phyloP scores from a whole-genome alignment of 352 stramenopile species.

The Globisporangium perplexum region DNA sequence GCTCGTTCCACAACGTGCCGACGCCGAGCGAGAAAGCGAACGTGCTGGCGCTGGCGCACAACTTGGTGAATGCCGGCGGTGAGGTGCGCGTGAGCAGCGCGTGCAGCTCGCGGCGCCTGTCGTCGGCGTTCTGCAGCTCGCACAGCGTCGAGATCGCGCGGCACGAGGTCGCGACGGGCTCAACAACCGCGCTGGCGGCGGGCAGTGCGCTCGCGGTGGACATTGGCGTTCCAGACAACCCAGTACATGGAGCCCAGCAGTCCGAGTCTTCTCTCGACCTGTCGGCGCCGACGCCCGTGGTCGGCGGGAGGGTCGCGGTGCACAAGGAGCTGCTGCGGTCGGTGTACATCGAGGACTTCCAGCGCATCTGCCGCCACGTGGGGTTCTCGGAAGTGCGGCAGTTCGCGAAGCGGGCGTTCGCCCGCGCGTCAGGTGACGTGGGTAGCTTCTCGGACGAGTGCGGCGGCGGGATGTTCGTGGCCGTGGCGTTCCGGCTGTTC shows the following conservation, averaged over 20 bases:
- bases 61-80: constrained; percentile 37
- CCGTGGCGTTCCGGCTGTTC: constrained; percentile 33
- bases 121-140: constrained; percentile 15
- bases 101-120: constrained; percentile 22
- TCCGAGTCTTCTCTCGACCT: background rate
- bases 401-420: background rate
- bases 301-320: background rate
- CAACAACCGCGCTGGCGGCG: too few species aligned
- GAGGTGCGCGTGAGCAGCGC: constrained; percentile 32
- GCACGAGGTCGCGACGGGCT: background rate
- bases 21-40: constrained; percentile 19
- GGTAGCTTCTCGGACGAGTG: background rate
- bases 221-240: too few species aligned
- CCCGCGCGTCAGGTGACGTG: background rate
- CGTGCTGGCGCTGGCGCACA: constrained; percentile 25
- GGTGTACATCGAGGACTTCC: constrained; percentile 43
- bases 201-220: background rate
- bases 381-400: constrained; percentile 22
- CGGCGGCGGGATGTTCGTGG: constrained; percentile 12
- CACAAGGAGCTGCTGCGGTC: background rate
- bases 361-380: constrained; percentile 29
- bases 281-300: background rate
- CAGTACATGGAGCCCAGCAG: too few species aligned
- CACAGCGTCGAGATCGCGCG: constrained; percentile 7
- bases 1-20: constrained; percentile 27